Conservation (phyloP, 2,329 filamentous ascomycete genomes). For the Microdochium trichocladiopsis region DNA sequence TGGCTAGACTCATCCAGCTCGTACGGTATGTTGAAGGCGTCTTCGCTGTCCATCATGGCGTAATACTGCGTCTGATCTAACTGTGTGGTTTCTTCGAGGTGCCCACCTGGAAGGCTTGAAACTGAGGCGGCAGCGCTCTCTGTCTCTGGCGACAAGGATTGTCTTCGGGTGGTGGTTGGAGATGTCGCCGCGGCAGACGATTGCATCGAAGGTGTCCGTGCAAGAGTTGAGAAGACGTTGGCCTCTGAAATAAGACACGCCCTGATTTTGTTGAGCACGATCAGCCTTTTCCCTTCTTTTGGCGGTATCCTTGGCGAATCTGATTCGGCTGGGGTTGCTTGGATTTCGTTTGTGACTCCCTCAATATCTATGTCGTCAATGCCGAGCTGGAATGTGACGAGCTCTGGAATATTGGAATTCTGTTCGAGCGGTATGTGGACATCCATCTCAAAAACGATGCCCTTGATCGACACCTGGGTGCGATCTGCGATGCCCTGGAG, state of each 20-base stretch:
- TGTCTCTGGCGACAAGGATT: conserved; percentile 14
- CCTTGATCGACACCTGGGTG: conserved; percentile 57
- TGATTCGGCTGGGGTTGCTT: conserved; percentile 16
- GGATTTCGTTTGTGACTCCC: conserved; percentile 44
- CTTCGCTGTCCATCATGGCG: conserved; percentile 41
- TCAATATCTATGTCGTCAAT: conserved; percentile 61
- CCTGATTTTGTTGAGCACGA: conserved; percentile 56
- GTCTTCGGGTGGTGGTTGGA: conserved; percentile 23
- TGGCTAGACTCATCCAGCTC: conserved; percentile 28
- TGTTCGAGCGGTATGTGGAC: conserved; percentile 47
- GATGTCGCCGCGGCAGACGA: conserved; percentile 48
- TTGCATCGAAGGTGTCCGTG: conserved; percentile 48
- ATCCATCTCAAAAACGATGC: conserved; percentile 61
- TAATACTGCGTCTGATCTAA: conserved; percentile 6
- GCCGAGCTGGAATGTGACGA: conserved; percentile 57
- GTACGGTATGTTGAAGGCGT: conserved; percentile 49
- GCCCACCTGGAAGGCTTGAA: background rate
- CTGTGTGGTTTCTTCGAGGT: conserved; percentile 7
- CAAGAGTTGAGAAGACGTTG: conserved; percentile 54
- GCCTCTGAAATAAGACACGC: conserved; percentile 62
- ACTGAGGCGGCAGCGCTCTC: conserved; percentile 1
- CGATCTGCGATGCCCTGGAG: conserved; percentile 69
- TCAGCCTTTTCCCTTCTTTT: conserved; percentile 58
- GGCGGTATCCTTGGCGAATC: conserved; percentile 29
- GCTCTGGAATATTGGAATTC: conserved; percentile 37